Evolutionary conservation across 805 yeast genomes (phyloP), one percentile per base, ranked within the genome.

Genomic region (Naumovozyma baii): DNA sequence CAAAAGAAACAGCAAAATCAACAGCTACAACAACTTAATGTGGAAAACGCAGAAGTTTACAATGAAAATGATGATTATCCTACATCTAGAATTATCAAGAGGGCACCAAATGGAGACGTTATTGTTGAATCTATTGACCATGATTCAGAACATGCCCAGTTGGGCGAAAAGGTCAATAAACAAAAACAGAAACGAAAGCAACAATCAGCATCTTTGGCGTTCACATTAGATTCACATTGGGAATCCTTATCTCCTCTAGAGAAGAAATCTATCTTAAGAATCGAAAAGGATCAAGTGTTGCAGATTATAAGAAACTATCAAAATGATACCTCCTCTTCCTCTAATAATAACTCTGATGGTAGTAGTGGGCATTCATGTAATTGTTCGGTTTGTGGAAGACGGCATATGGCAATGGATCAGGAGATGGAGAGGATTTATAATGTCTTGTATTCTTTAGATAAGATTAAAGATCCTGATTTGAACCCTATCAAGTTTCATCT

Each of bases 351-450:
- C 30, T n/a, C 30, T 14, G 10, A 10, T 10, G 26, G 26, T 10
- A 10, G 26, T 10, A 22, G 26, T 22, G 26, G 26, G 10, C 52
- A 53, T 41, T 58, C 57, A 12, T 87, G 95, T 57, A 70, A 75
- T 42, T 88, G 96, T 56, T 65, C 78, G 3, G 76, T 76, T 15
- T 88, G 96, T 63, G 90, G 88, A 2, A 72, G 83, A 34, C 79
- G 82, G 48, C 76, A 80, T 51, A 61, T 67, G 37, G 76, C 84
- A 13, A 73, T 85, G 46, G 92, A 83, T 53, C 78, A 75, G 48
- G 94, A 84, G 55, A 69, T 87, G 51, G 86, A 79, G 50, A 73
- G 73, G 40, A 72, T 84, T 5, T 85, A 83, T 54, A 80, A 80
- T 45, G 74, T 76, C 14, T 77, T 80, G 51, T 79, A 78, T 45